These are phyloP conservation scores for Saitoella complicata DNA, from an alignment of 805 yeast species.

Conservation along the genomic window DNA sequence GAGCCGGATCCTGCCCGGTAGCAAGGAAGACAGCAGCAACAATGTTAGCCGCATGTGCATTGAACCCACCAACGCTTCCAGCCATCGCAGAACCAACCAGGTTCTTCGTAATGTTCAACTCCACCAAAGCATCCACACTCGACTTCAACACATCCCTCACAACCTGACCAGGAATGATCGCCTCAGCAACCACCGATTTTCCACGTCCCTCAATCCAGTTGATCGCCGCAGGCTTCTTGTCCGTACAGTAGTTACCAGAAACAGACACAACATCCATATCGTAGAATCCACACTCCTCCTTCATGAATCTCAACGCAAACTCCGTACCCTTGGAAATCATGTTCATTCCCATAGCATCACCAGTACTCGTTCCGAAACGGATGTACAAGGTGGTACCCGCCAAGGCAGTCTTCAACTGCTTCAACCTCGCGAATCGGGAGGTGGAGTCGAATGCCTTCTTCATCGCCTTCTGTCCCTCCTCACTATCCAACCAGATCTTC, in stretches of 20 bases:
- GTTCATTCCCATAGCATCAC: slow-evolving; percentile 99
- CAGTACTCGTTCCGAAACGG: slow-evolving; percentile 95
- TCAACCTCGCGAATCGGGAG: slow-evolving; percentile 90
- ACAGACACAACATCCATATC: slow-evolving; percentile 89
- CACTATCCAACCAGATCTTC: slow-evolving; percentile 88
- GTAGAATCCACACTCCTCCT: slow-evolving; percentile 73
- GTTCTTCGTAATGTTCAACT: slow-evolving; percentile 76
- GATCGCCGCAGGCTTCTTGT: slow-evolving; percentile 93
- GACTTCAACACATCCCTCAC: slow-evolving; percentile 77
- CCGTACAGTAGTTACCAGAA: slow-evolving; percentile 95
- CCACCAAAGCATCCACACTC: slow-evolving; percentile 81
- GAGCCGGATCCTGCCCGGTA: slow-evolving; percentile 99
- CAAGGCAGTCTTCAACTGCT: slow-evolving; percentile 76
- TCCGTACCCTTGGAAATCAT: slow-evolving; percentile 99
- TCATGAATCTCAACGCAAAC: slow-evolving; percentile 66
- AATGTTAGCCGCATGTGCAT: slow-evolving; percentile 94
- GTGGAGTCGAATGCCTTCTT: slow-evolving; percentile 91
- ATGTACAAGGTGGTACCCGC: slow-evolving; percentile 83
- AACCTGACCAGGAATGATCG: slow-evolving; percentile 65
- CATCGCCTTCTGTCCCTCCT: slow-evolving; percentile 69
- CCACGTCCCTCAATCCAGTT: slow-evolving; percentile 99
- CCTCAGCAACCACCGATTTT: slow-evolving; percentile 93
- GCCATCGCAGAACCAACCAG: slow-evolving; percentile 97
- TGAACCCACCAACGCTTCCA: slow-evolving; percentile 93
- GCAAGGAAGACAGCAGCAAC: slow-evolving; percentile 91